phyloP scores from a whole-genome alignment of 768 basidiomycete species.

The Termitomyces sp. region DNA sequence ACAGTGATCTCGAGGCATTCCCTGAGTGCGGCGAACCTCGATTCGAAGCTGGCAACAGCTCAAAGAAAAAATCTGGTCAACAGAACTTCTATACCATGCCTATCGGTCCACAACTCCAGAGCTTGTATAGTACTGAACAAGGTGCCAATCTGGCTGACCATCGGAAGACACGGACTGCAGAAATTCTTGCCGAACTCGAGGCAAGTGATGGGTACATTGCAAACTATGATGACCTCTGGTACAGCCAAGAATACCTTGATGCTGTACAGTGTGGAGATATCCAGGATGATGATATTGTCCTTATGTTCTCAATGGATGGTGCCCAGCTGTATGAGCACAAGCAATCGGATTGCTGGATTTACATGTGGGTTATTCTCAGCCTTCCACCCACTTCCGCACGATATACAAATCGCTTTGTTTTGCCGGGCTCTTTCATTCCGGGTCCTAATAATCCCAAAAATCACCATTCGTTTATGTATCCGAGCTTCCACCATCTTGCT shows the following conservation, averaged over 20 bases:
- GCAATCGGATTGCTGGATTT: constrained; percentile 39
- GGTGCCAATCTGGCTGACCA: constrained; percentile 29
- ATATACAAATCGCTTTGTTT: too few species aligned
- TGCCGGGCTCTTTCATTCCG: too few species aligned
- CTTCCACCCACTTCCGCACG: too few species aligned
- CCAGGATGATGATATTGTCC: constrained; percentile 25
- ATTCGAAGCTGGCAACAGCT: constrained; percentile 15
- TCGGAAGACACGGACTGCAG: constrained; percentile 10
- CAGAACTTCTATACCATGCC: constrained; percentile 36
- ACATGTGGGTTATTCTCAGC: constrained; percentile 32
- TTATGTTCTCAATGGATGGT: constrained; percentile 36
- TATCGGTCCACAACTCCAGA: constrained; percentile 40
- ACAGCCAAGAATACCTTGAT: constrained; percentile 26
- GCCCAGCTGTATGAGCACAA: constrained; percentile 41
- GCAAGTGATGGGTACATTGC: not conserved
- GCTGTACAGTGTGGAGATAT: constrained; percentile 19
- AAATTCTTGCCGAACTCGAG: constrained; percentile 15
- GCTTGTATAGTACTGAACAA: constrained; percentile 18
- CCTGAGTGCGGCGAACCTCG: constrained; percentile 21
- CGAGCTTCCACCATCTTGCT: too few species aligned
- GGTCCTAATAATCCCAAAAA: too few species aligned
- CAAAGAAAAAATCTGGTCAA: constrained; percentile 10
- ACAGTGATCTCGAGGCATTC: constrained; percentile 12
- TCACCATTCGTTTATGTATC: too few species aligned
- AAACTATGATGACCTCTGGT: constrained; percentile 26